Conservation (phyloP, 106 monocot species). For the Allium sativum region DNA sequence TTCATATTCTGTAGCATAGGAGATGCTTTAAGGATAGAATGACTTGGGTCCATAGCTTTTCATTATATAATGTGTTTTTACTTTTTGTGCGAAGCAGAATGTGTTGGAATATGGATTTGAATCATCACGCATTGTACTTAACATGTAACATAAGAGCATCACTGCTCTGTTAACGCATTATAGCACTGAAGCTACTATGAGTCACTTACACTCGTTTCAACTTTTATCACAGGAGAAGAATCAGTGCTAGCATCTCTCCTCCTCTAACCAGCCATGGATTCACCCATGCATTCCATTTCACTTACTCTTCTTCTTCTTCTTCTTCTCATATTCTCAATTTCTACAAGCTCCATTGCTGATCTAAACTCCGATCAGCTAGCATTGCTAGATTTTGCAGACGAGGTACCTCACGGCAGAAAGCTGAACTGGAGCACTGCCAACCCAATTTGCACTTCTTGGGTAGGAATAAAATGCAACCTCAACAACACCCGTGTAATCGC, state of each 20-base stretch:
- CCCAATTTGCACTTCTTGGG: conserved; percentile 66
- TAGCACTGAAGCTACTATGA: neutral
- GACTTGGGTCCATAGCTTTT: too few relatives aligned
- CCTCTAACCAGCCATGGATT: conserved; percentile 22
- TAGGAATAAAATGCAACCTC: conserved; percentile 58
- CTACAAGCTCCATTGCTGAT: conserved; percentile 22
- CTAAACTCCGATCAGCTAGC: conserved; percentile 65
- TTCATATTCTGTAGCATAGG: too few relatives aligned
- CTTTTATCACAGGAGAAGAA: neutral
- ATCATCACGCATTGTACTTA: too few relatives aligned
- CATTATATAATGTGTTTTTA: too few relatives aligned
- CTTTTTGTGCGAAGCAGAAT: too few relatives aligned
- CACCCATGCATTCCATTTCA: conserved; percentile 1
- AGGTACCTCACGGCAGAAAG: conserved; percentile 65
- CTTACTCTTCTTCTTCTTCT: conserved; percentile 16
- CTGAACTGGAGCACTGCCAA: conserved; percentile 64
- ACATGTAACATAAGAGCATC: neutral
- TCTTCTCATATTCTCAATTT: conserved; percentile 10
- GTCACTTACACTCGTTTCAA: neutral
- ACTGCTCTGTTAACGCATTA: neutral
- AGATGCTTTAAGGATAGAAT: too few relatives aligned
- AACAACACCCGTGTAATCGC: conserved; percentile 45
- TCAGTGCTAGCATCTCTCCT: neutral
- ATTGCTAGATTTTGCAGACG: conserved; percentile 53
- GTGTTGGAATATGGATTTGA: too few relatives aligned